Evolutionary conservation across 805 yeast genomes (phyloP), one percentile per base, ranked within the genome.

Genomic region (Schwanniomyces vanrijiae): DNA sequence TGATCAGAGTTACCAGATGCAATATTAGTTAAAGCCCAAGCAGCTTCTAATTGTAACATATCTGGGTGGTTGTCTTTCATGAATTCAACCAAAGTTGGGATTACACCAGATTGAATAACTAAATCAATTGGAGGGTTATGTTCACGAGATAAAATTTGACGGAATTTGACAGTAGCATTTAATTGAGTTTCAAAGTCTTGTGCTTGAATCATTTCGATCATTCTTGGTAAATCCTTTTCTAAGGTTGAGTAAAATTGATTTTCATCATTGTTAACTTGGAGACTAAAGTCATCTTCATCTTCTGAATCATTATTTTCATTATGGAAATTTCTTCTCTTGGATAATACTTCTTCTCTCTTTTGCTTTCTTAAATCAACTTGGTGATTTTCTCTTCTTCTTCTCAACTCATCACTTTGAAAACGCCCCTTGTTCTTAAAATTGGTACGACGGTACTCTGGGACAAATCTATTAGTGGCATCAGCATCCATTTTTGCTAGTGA

Each of bases 11-110:
- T 76, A 53, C 99, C 99, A 3, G 97, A 89, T 19, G 98, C 98
- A 66, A 94, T 92, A 66, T 94, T 94, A 43, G 99, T 94, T 57
- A 94, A 80, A n/a, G 98, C 98, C 99, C 99, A 94, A 7, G 99
- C 97, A 10, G 98, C 96, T 75, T 94, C 99, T 59, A 94, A 81
- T 71, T 92, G 98, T 59, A 94, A 78, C 77, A 88, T 82, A 60
- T 88, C 90, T 3, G 91, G 88, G 55, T 88, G 90, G 45, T 81
- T 76, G 29, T 62, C 63, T 49, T 76, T 73, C 90, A 94, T 86
- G 59, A 91, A 90, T 58, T 81, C 84, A 46, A 94, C 97, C 65
- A 94, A 80, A 45, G 84, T 84, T 49, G 97, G 96, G 45, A 94
- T 94, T 28, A 92, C 97, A 40, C 98, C 98, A 45, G 91, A 79